Evolutionary conservation across 208 protist species (phyloP), one percentile per base, ranked within the genome.

Genomic region (Trypanosoma avium): DNA sequence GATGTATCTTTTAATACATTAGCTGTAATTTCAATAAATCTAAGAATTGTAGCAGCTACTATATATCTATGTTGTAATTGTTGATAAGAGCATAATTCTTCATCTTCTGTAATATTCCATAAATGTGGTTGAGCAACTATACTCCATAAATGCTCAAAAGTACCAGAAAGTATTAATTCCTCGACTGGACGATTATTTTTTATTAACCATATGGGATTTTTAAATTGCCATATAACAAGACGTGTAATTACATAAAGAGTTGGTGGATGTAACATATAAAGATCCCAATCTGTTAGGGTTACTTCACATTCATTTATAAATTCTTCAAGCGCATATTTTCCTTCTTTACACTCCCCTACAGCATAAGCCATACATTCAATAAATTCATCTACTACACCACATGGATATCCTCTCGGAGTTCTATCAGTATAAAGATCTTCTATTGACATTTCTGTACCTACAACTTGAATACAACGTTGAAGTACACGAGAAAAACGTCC

Each of bases 141-240:
- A 40, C 75, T 79, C 87, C 90, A 96, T 22, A 93, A 65, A 54
- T 87, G 79, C 79, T 93, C 90, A 70, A 96, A 90, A 0, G 72
- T 68, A 12, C 82, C 80, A 13, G 69, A 73, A 9, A 53, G 54
- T n/a, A 89, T 61, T 15, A 96, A 68, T 27, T 92, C 79, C 2
- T 64, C 72, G 0, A 80, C 77, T 7, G 38, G 42, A 19, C 73
- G 80, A 21, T 68, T 77, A n/a, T 57, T 6, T 13, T 24, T 33
- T 53, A 1, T 26, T n/a, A 33, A 24, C 48, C 30, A 35, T 29
- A 24, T 43, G 30, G 50, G 43, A 27, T 24, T 68, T 27, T 17
- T 82, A 59, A 93, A 96, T 70, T 93, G 87, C 87, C 90, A 96
- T 4, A 84, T 17, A 19, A 93, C 61, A 32, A 88, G 66, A 0